These are phyloP conservation scores for Suillus luteus DNA, from an alignment of 768 basidiomycete genomes.

Conservation along the genomic window DNA sequence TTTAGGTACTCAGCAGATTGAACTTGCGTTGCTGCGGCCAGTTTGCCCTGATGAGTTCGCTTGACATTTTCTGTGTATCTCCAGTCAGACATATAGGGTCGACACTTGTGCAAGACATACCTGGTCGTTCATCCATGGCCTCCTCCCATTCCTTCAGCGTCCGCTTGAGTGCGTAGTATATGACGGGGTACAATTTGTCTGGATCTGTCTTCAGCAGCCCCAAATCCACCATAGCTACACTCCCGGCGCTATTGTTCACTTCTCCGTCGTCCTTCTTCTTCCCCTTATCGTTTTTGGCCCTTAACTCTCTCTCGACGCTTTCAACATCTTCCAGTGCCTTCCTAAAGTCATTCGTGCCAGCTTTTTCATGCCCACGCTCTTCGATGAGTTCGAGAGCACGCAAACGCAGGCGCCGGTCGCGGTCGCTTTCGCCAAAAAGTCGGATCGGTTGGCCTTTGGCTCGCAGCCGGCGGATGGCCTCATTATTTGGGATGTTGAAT, in stretches of 20 bases:
- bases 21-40: slow-evolving; percentile 93
- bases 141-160: slow-evolving; percentile 96
- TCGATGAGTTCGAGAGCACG: slow-evolving; percentile 95
- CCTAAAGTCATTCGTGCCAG: slow-evolving; percentile 94
- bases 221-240: slow-evolving; percentile 63
- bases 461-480: slow-evolving; percentile 86
- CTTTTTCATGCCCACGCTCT: slow-evolving; percentile 77
- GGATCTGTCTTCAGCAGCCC: slow-evolving; percentile 85
- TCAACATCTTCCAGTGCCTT: slow-evolving; percentile 87
- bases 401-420: slow-evolving; percentile 85
- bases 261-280: slow-evolving; percentile 65
- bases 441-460: slow-evolving; percentile 93
- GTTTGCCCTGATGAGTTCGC: slow-evolving; percentile 86
- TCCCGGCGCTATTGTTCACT: slow-evolving; percentile 45
- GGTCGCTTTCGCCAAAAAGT: slow-evolving; percentile 93
- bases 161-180: slow-evolving; percentile 93
- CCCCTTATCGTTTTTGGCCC: slow-evolving; percentile 57
- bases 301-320: slow-evolving; percentile 67
- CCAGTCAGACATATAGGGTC: background rate
- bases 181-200: slow-evolving; percentile 94
- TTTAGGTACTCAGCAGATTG: slow-evolving; percentile 97
- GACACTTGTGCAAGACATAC: slow-evolving; percentile 42
- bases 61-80: slow-evolving; percentile 75
- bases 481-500: slow-evolving; percentile 93
- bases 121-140: slow-evolving; percentile 91